phyloP scores from a whole-genome alignment of 2,329 filamentous ascomycete species.

The Nigrograna mackinnonii region DNA sequence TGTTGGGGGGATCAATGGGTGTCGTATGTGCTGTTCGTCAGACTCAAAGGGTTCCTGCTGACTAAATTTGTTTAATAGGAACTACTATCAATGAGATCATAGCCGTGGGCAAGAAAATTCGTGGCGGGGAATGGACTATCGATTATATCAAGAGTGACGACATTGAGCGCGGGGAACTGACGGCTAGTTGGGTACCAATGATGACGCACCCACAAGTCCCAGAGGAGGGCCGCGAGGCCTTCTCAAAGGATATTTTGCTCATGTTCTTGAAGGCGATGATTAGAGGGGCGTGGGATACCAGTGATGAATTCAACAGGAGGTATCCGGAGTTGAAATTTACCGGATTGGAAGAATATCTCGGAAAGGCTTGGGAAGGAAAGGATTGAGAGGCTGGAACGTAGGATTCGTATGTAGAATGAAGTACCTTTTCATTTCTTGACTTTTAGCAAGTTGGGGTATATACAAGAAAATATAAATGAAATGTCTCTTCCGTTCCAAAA shows the following conservation, averaged over 20 bases:
- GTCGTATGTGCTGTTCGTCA: no score
- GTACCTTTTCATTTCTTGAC: no score
- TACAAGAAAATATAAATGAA: no score
- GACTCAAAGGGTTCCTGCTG: no score
- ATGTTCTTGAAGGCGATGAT: constrained; percentile 47
- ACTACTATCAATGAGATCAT: constrained; percentile 31
- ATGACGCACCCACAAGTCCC: constrained; percentile 39
- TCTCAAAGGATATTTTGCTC: constrained; percentile 44
- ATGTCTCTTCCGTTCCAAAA: no score
- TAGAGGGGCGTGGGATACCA: constrained; percentile 49
- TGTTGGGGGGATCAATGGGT: constrained; percentile 28
- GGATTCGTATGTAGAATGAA: no score
- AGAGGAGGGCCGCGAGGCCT: constrained; percentile 34
- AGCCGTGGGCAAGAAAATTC: constrained; percentile 28
- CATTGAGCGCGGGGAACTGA: constrained; percentile 47
- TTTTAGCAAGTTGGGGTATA: no score
- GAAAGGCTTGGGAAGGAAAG: constrained; percentile 45
- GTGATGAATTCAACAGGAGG: constrained; percentile 50
- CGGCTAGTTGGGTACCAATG: constrained; percentile 46
- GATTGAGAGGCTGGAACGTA: no score
- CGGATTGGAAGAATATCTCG: constrained; percentile 46
- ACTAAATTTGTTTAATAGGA: no score
- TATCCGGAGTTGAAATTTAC: constrained; percentile 51
- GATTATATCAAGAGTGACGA: constrained; percentile 54
- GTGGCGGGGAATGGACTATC: constrained; percentile 38